Evolutionary conservation across 23 red algal species (phyloP).

Genomic region (Cyanidium caldarium): DNA sequence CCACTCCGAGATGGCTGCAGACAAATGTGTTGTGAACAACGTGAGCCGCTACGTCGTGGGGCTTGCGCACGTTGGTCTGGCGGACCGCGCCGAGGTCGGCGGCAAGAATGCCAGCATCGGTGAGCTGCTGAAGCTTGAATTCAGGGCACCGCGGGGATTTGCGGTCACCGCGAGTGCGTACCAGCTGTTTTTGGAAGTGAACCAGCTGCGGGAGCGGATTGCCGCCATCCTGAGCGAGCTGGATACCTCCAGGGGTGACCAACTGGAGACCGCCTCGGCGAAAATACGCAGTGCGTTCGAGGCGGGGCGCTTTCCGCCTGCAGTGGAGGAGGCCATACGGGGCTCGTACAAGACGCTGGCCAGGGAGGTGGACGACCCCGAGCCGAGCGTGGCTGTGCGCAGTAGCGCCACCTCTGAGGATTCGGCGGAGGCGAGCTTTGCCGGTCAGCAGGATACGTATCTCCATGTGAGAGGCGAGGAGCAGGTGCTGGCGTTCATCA

Average conservation of each 20-base stretch:
- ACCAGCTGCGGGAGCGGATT: conserved; percentile 3
- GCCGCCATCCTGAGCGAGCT: not conserved
- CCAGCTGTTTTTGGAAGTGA: conserved; percentile 2
- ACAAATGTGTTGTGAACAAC: not conserved
- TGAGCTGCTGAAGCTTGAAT: conserved; percentile 11
- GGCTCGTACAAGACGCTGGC: not conserved
- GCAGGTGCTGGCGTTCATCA: not conserved
- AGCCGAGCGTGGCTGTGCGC: conserved; percentile 8
- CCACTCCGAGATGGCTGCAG: too few species aligned
- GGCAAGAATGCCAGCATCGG: conserved; percentile 14
- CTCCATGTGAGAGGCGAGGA: conserved; percentile 1
- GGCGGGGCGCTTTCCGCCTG: not conserved
- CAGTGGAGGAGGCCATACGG: not conserved
- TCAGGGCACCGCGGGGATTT: conserved; percentile 10
- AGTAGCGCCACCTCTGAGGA: conserved; percentile 19
- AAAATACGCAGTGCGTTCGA: not conserved
- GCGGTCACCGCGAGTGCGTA: conserved; percentile 12
- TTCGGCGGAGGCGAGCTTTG: conserved; percentile 18
- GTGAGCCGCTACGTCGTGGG: not conserved
- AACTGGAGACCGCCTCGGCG: not conserved
- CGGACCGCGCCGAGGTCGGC: conserved; percentile 8
- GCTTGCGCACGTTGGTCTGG: not conserved
- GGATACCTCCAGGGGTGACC: not conserved
- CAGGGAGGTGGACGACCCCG: not conserved
- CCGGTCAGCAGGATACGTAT: conserved; percentile 18